Evolutionary conservation across 176 grass and related monocot genomes (phyloP).

Genomic region (Microstegium vimineum): DNA sequence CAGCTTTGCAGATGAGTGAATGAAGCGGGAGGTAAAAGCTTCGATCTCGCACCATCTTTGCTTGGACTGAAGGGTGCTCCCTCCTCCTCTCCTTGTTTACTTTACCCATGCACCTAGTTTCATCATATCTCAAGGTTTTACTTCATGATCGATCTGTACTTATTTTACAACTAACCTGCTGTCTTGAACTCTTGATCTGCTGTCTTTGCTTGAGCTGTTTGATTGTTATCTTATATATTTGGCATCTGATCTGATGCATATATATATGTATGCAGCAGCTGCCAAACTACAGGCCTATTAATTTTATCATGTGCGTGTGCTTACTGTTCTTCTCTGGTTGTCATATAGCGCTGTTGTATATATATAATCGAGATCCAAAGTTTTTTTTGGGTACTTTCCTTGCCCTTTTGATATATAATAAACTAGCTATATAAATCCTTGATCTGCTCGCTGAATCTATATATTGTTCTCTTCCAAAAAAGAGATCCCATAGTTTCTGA

Average conservation of each 20-base stretch:
- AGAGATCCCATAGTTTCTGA: constrained; percentile 4
- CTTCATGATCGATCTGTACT: constrained; percentile 21
- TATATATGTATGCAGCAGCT: background rate
- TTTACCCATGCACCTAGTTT: constrained; percentile 9
- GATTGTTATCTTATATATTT: background rate
- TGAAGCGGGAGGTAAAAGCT: constrained; percentile 89
- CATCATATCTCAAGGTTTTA: background rate
- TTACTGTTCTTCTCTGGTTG: constrained; percentile 19
- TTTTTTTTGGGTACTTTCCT: constrained; percentile 28
- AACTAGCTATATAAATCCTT: background rate
- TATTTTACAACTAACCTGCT: background rate
- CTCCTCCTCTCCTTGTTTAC: constrained; percentile 28
- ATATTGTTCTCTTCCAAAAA: background rate
- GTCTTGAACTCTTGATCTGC: background rate
- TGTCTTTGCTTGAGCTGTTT: background rate
- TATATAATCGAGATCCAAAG: background rate
- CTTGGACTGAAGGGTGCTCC: constrained; percentile 99
- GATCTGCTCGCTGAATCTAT: background rate
- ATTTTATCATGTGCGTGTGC: background rate
- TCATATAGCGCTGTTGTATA: background rate
- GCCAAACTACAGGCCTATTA: background rate
- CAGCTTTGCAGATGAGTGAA: constrained; percentile 87
- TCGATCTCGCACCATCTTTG: constrained; percentile 57
- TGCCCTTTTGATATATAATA: background rate
- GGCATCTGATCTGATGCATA: constrained; percentile 45